Conservation (phyloP, 2,329 filamentous ascomycete genomes). For the Escovopsis sp. region DNA sequence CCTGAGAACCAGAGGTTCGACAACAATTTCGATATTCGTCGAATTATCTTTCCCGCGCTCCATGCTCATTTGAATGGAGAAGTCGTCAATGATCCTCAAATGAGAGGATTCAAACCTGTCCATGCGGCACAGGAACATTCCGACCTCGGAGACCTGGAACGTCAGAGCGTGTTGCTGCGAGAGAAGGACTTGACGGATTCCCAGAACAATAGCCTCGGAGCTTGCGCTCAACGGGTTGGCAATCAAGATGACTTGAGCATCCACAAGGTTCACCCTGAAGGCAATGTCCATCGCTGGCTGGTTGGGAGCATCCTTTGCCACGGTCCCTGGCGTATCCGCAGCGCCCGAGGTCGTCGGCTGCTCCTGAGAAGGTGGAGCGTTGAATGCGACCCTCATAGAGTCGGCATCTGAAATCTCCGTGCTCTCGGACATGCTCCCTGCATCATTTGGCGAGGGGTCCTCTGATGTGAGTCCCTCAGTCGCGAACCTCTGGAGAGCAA, state of each 20-base stretch:
- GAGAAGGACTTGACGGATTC: conserved; percentile 82
- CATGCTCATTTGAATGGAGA: conserved; percentile 80
- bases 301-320: conserved; percentile 7
- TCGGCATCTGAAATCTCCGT: conserved; percentile 45
- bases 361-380: conserved; percentile 9
- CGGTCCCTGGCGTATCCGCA: conserved; percentile 4
- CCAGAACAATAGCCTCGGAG: conserved; percentile 90
- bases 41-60: conserved; percentile 50
- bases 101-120: conserved; percentile 87
- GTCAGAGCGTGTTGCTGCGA: conserved; percentile 91
- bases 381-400: conserved; percentile 35
- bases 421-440: conserved; percentile 40
- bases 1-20: conserved; percentile 82
- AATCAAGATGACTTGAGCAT: conserved; percentile 91
- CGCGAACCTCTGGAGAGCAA: conserved; percentile 75
- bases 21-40: conserved; percentile 70
- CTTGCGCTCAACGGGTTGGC: conserved; percentile 81
- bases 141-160: conserved; percentile 82
- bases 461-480: conserved; percentile 51
- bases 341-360: conserved; percentile 15
- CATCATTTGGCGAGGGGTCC: conserved; percentile 37
- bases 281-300: conserved; percentile 52
- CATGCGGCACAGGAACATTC: conserved; percentile 98
- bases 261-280: conserved; percentile 85
- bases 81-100: conserved; percentile 89